Evolutionary conservation across 306 rosid species (phyloP), one percentile per base, ranked within the genome.

Genomic region (Argentina anserina): DNA sequence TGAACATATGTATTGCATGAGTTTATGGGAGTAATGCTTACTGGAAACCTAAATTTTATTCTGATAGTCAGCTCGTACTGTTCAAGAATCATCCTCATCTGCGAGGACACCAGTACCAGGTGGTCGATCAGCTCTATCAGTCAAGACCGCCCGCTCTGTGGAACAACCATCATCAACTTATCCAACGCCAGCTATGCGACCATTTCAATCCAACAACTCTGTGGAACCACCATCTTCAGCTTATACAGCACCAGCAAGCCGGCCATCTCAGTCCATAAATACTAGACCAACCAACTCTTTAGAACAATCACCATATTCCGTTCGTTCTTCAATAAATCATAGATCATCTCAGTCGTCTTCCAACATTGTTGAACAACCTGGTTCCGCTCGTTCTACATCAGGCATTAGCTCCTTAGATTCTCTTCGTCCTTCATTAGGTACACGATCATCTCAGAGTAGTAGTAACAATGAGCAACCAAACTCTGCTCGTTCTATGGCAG

Each of bases 111-210:
- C 59, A 53, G 11, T 37, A 21, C 33, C 72, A 0, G 80, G 45
- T 0, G 76, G 74, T 69, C 83, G 92, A 71, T 28, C 85, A 55
- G 28, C 89, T 62, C 69, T 65, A 4, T 34, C 84, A 55, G 69
- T 23, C 49, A 82, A 60, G 63, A 29, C 83, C 55, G 65, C 20
- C 42, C 81, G 60, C 59, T 47, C 47, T 3, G 73, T 72, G 4
- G 97, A 93, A 56, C 91, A 86, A 71, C 84, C 86, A 63, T 25
- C 83, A 5, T 77, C 90, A 43, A 77, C 86, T 71, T 87, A 83
- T 74, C 68, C 87, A 5, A 58, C 56, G 1, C 20, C 75, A 34
- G 47, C 71, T 25, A 69, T 59, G 58, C 80, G 90, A 70, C 17
- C 86, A 45, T 73, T 67, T 76, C 84, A 72, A 14, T 72, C 81